Evolutionary conservation across 345 rosid genomes (phyloP), one percentile per base, ranked within the genome.

Genomic region (Trapa incisa): DNA sequence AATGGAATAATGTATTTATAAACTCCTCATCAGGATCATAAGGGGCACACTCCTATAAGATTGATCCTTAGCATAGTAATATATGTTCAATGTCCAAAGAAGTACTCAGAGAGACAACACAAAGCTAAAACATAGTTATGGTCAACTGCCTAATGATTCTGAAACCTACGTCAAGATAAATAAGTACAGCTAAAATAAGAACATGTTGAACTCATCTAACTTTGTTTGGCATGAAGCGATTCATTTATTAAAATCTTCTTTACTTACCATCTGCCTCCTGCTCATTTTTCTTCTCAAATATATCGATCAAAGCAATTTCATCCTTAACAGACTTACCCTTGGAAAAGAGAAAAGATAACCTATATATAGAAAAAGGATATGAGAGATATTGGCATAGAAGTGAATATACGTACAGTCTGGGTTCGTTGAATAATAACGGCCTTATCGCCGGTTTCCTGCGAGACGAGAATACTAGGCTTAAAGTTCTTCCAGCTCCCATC

Each of bases 371-470:
- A 12, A 36, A 62, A 36, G 4, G 41, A n/a, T 38, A 9, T 12
- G 32, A 45, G 47, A 41, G 1, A 37, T 8, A 32, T 33, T 2
- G 60, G 10, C 38, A 36, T 38, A 37, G 22, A 7, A 22, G n/a
- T 33, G 53, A 42, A 43, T 39, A 68, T n/a, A 45, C 73, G 45
- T 70, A 74, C 96, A 62, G 96, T 82, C 79, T 86, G 95, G 50
- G 84, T 82, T 77, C 89, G 83, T 73, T 94, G 93, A 37, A 94
- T 68, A n/a, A 87, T 74, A 65, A 89, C 93, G 22, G 96, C 96
- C 75, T 84, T 85, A 36, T 91, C 96, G 12, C 96, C 96, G 61
- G 96, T 83, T 73, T 84, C 86, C 65, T 74, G 81, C 47, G 96
- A 82, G 29, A 79, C 80, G 56, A 94, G 72, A 32, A 83, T 76